Conservation (phyloP, 2,329 filamentous ascomycete genomes). For the Hypoxylon sp. region DNA sequence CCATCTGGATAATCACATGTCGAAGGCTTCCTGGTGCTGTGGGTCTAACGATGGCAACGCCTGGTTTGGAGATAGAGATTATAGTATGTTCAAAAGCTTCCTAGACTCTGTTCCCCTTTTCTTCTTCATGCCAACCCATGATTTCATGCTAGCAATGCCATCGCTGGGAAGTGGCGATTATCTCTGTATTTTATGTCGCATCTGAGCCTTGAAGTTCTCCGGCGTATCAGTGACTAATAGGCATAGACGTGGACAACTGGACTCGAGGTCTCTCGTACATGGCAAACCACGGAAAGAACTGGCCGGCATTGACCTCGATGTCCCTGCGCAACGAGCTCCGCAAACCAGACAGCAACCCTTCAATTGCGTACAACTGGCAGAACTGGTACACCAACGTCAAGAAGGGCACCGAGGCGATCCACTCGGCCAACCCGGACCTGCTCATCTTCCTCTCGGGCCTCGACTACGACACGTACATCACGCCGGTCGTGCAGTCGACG, state of each 20-base stretch:
- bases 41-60: constrained; percentile 62
- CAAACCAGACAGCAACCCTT: constrained; percentile 50
- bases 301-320: constrained; percentile 59
- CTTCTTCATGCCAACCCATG: too few species aligned
- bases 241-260: constrained; percentile 63
- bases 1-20: constrained; percentile 70
- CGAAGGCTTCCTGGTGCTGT: constrained; percentile 67
- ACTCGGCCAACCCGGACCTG: constrained; percentile 59
- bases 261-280: constrained; percentile 67
- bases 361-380: constrained; percentile 62
- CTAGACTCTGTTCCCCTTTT: too few species aligned
- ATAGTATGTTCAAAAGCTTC: constrained; percentile 46
- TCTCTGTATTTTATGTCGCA: too few species aligned
- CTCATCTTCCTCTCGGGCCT: constrained; percentile 69
- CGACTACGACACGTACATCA: constrained; percentile 63
- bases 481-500: constrained; percentile 58
- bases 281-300: constrained; percentile 62
- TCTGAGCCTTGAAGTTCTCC: too few species aligned
- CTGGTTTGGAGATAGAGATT: constrained; percentile 70
- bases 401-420: constrained; percentile 58
- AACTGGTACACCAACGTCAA: constrained; percentile 62
- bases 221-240: too few species aligned
- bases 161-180: neutral
- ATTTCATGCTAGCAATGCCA: neutral
- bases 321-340: constrained; percentile 64